These are phyloP conservation scores for Corymbia maculata DNA, from an alignment of 345 rosid species.

Conservation along the genomic window DNA sequence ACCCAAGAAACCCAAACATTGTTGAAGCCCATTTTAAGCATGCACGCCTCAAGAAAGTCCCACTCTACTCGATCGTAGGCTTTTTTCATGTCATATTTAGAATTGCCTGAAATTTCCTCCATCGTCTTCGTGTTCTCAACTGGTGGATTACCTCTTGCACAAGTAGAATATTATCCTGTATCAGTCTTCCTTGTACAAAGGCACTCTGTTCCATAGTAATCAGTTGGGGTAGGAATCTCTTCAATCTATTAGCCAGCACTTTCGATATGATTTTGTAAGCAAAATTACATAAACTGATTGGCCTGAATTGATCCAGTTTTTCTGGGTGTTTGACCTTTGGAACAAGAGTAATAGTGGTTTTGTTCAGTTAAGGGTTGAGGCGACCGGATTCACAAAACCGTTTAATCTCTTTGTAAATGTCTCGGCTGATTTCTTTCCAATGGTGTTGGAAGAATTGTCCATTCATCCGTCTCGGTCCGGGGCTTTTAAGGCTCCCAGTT, in stretches of 20 bases:
- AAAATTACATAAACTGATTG: background rate
- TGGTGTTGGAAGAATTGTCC: too few relatives aligned
- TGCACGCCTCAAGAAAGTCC: background rate
- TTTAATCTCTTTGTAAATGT: too few relatives aligned
- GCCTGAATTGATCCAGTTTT: background rate
- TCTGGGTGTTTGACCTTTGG: rapidly evolving
- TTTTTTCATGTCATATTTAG: background rate
- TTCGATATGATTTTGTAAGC: background rate
- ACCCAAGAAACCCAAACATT: background rate
- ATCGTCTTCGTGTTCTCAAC: background rate
- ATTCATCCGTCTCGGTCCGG: too few relatives aligned
- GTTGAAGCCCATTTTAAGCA: background rate
- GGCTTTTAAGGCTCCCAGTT: too few relatives aligned
- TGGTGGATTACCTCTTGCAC: background rate
- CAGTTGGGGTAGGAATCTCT: background rate
- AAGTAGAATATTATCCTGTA: background rate
- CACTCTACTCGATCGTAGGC: background rate
- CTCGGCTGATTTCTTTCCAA: too few relatives aligned
- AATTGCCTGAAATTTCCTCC: background rate
- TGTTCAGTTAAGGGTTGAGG: background rate
- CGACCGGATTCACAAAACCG: too few relatives aligned
- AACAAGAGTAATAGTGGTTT: background rate
- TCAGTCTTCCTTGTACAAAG: background rate
- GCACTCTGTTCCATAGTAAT: rapidly evolving
- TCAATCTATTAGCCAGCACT: background rate